Percentiles rank a stretch among this genome's conserved stretches.
These are phyloP conservation scores for Colletotrichum horii DNA, from an alignment of 2,329 filamentous ascomycete species.

Conservation along the genomic window DNA sequence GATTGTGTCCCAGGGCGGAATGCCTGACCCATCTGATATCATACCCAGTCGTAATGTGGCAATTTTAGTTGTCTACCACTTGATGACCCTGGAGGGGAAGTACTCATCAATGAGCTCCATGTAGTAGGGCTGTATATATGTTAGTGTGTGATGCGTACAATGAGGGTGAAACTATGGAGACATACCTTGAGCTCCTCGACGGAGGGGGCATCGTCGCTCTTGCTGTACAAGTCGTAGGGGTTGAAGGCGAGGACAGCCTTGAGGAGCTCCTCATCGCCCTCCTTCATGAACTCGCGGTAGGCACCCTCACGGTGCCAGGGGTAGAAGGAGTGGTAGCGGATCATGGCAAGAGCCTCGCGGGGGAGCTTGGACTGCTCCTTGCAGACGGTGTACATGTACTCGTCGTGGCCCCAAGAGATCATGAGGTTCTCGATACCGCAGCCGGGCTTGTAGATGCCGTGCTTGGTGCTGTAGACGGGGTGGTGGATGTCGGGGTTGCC, in stretches of 20 bases:
- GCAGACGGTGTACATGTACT: conserved; percentile 86
- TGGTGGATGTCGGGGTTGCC: conserved; percentile 77
- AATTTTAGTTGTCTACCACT: conserved; percentile 35
- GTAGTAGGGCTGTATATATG: conserved; percentile 38
- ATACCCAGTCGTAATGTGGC: conserved; percentile 6
- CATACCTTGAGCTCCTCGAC: conserved; percentile 72
- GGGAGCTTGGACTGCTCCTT: conserved; percentile 83
- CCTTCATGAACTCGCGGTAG: conserved; percentile 83
- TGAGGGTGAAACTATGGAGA: background rate
- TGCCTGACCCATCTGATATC: conserved; percentile 4
- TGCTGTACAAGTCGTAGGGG: conserved; percentile 90
- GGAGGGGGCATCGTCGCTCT: conserved; percentile 81
- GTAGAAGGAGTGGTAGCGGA: conserved; percentile 92
- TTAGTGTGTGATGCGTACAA: background rate
- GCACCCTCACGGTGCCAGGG: conserved; percentile 86
- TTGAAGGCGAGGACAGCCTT: conserved; percentile 86
- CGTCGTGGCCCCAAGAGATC: conserved; percentile 89
- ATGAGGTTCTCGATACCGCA: conserved; percentile 89
- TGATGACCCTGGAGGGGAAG: conserved; percentile 42
- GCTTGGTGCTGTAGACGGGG: conserved; percentile 74
- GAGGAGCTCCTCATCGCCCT: conserved; percentile 80
- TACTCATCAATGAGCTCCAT: conserved; percentile 48
- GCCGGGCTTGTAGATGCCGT: conserved; percentile 79
- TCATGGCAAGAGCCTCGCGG: conserved; percentile 86
- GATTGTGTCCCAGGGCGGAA: background rate